Evolutionary conservation across 2,329 filamentous ascomycete species (phyloP).

Genomic region (Alternaria brassicicola): DNA sequence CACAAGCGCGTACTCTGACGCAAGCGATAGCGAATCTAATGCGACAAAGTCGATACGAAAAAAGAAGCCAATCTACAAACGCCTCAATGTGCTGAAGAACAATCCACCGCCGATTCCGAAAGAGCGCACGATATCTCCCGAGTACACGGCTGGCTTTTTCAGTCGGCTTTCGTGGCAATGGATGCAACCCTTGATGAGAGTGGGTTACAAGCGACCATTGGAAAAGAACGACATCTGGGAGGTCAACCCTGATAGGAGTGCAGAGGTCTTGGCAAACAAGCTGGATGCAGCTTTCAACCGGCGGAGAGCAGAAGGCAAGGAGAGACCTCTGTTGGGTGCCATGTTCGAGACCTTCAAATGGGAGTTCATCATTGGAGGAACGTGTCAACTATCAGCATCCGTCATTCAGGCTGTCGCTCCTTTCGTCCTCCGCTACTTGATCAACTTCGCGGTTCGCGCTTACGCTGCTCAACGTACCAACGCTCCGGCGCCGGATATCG

Average conservation of each 20-base stretch:
- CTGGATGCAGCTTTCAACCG: slow-evolving; percentile 72
- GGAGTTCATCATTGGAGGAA: slow-evolving; percentile 86
- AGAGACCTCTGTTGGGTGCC: slow-evolving; percentile 77
- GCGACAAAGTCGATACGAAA: slow-evolving; percentile 31
- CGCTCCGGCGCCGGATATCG: slow-evolving; percentile 69
- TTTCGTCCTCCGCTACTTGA: slow-evolving; percentile 84
- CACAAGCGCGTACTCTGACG: slow-evolving; percentile 36
- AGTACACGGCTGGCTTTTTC: slow-evolving; percentile 75
- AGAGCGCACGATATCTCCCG: slow-evolving; percentile 64
- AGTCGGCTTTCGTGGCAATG: slow-evolving; percentile 84
- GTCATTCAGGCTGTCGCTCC: slow-evolving; percentile 79
- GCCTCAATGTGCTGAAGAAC: slow-evolving; percentile 55
- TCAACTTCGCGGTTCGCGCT: slow-evolving; percentile 80
- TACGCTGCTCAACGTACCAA: slow-evolving; percentile 66
- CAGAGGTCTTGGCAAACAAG: slow-evolving; percentile 70
- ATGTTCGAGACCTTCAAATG: slow-evolving; percentile 83
- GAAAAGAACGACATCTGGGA: slow-evolving; percentile 86
- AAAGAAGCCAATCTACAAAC: slow-evolving; percentile 66
- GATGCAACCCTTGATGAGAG: slow-evolving; percentile 84
- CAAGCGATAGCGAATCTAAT: slow-evolving; percentile 38
- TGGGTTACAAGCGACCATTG: slow-evolving; percentile 83
- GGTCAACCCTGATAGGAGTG: slow-evolving; percentile 80
- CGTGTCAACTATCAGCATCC: slow-evolving; percentile 74
- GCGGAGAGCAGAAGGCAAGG: slow-evolving; percentile 68
- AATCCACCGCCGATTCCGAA: slow-evolving; percentile 63